Conservation (phyloP, 495 filamentous ascomycete genomes). For the Astrothelium macrocarpum region DNA sequence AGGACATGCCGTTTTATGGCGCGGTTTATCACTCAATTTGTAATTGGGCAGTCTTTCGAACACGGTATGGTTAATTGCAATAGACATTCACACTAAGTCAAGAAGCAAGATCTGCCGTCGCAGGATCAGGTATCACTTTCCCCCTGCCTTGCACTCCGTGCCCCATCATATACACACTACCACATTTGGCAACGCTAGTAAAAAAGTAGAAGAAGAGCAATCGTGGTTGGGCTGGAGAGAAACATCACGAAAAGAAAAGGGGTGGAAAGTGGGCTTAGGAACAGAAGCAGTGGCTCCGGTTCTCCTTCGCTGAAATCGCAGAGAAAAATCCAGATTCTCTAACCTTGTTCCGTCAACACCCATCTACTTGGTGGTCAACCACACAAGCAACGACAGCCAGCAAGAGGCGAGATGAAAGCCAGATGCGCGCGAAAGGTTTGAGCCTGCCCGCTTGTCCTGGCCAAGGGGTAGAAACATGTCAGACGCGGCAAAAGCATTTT, state of each 20-base stretch:
- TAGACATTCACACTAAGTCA: slow-evolving; percentile 6
- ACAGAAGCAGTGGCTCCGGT: slow-evolving; percentile 3
- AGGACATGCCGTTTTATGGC: neutral
- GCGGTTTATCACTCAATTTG: neutral
- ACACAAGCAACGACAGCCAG: slow-evolving; percentile 3
- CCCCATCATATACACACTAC: slow-evolving; percentile 4
- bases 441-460: neutral
- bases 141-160: neutral
- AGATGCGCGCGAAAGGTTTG: neutral
- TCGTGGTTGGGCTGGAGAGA: neutral
- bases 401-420: neutral
- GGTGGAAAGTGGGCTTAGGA: neutral
- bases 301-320: neutral
- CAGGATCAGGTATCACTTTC: slow-evolving; percentile 7
- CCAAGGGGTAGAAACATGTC: neutral
- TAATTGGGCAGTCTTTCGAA: no score
- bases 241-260: neutral
- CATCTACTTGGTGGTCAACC: neutral
- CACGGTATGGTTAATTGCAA: neutral
- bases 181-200: neutral
- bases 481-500: neutral
- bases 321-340: neutral
- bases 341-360: neutral
- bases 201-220: neutral
- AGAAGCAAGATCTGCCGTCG: slow-evolving; percentile 6